These are phyloP conservation scores for Candida sakaeoensis DNA, from an alignment of 805 yeast species.

Conservation along the genomic window DNA sequence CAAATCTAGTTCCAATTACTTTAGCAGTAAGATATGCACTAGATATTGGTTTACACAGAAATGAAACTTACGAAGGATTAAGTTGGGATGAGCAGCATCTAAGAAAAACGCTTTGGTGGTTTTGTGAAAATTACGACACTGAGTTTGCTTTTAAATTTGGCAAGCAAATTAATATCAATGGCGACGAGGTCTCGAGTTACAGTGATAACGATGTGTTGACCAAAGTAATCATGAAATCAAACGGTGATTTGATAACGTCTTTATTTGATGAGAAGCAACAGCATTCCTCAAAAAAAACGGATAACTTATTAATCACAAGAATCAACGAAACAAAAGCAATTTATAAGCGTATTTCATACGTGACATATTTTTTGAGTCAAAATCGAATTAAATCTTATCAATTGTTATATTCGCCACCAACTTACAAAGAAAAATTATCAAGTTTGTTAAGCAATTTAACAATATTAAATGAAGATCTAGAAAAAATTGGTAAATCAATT, in stretches of 20 bases:
- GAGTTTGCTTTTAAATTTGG: slow-evolving; percentile 38
- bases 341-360: slow-evolving; percentile 4
- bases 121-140: slow-evolving; percentile 33
- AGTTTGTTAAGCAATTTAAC: slow-evolving; percentile 11
- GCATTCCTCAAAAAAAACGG: background rate
- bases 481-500: slow-evolving; percentile 16
- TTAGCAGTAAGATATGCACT: slow-evolving; percentile 39
- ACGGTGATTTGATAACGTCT: slow-evolving; percentile 2
- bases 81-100: slow-evolving; percentile 18
- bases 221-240: background rate
- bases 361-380: slow-evolving; percentile 1
- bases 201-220: slow-evolving; percentile 16
- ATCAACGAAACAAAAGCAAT: slow-evolving; percentile 7
- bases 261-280: background rate
- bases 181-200: slow-evolving; percentile 25
- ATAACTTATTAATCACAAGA: slow-evolving; percentile 2
- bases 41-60: slow-evolving; percentile 37
- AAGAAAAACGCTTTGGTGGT: slow-evolving; percentile 34
- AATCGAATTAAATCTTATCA: slow-evolving; percentile 5
- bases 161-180: slow-evolving; percentile 35
- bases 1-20: slow-evolving; percentile 26
- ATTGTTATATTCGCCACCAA: background rate
- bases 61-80: slow-evolving; percentile 25
- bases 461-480: slow-evolving; percentile 28
- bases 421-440: slow-evolving; percentile 4